Base-by-base conservation (phyloP, 148 eudicot genomes). In the Camellia granthamiana region DNA sequence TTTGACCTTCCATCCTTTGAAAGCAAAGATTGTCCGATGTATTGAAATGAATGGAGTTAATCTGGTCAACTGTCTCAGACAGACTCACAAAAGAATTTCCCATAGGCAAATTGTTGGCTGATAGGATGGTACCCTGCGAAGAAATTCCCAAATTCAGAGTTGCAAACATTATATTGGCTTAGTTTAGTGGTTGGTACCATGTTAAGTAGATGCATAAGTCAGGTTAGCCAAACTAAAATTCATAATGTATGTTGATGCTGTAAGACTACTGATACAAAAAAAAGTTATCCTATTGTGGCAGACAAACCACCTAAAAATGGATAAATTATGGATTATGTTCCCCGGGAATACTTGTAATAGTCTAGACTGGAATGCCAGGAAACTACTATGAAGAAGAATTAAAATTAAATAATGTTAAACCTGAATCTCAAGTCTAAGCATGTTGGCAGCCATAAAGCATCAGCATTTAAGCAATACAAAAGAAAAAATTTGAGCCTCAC, bases 101-200 rank as follows among this genome's bases (percentile, higher is more conserved):
- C 47, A 75, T 78, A 81, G 84, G 84, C 14, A 85, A 69, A 65
- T 81, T 82, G 69, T 65, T 85, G 63, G 81, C 78, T 23, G 85
- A 76, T 61, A 76, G 61, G 51, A 75, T 61, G 79, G 70, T 78
- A 23, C 81, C 89, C 94, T 91, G 89, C 19, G 75, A 81, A 81
- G 66, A 77, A 56, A 18, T 46, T 44, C 4, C 67, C 38, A 30
- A 60, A n/a, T 30, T 4, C 62, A 43, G 71, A 12, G 16, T 44
- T 30, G 44, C 12, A 1, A 46, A 46, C 19, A 44, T 43, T 19
- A 15, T 64, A 52, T 30, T 49, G 16, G 71, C 58, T 63, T 10
- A 18, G 10, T 49, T 64, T 66, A 63, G 6, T 14, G 63, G 63
- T 54, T 4, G 14, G 46, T 11, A 18, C 71, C n/a, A 42, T 18